phyloP scores from a whole-genome alignment of 768 basidiomycete genomes.

The Leccinum subtestaceum region DNA sequence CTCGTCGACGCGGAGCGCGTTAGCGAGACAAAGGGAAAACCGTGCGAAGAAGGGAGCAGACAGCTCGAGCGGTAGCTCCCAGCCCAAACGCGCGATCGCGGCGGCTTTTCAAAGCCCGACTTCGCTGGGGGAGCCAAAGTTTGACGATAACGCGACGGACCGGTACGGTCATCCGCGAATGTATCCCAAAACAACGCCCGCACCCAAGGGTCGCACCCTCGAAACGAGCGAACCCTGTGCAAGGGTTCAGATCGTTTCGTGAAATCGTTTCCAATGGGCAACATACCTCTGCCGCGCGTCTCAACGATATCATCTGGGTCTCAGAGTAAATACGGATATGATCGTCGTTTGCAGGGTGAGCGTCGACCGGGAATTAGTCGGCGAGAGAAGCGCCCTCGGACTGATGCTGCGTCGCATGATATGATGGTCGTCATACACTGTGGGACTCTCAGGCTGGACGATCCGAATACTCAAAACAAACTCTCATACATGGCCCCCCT shows the following conservation, averaged over 20 bases:
- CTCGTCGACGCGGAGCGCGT: background rate
- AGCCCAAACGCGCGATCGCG: background rate
- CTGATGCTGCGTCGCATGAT: background rate
- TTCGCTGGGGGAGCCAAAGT: background rate
- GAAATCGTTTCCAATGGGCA: background rate
- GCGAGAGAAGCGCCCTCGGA: background rate
- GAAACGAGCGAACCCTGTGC: background rate
- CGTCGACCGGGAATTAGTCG: background rate
- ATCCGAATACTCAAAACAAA: background rate
- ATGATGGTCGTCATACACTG: constrained; percentile 3
- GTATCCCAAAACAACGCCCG: background rate
- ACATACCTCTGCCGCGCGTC: background rate
- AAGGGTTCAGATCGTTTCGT: background rate
- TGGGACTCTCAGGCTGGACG: background rate
- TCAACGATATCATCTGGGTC: background rate
- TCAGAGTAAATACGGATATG: background rate
- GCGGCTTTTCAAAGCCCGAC: background rate
- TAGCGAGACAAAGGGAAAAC: background rate
- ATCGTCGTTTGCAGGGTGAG: constrained; percentile 8
- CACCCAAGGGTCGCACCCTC: background rate
- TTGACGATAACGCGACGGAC: background rate
- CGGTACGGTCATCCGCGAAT: constrained; percentile 2
- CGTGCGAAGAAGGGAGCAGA: background rate
- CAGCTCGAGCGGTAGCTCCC: background rate
- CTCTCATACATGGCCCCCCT: background rate